A percentile compares a stretch with the other conserved stretches of the same genome.
phyloP scores from a whole-genome alignment of 805 yeast genomes.

The Starmerella sp. region DNA sequence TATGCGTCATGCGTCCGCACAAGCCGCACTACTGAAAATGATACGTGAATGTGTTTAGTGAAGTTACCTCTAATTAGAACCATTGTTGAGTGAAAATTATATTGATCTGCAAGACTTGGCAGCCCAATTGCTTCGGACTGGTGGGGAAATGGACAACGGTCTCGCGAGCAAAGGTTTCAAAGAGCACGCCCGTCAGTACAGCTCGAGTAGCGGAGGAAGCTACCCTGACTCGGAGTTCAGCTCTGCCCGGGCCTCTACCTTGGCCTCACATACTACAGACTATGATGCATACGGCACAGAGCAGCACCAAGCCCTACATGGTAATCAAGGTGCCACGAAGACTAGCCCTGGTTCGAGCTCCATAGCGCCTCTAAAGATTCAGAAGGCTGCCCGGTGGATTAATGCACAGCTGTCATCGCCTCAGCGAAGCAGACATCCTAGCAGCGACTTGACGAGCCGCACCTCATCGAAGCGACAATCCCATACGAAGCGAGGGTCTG shows the following conservation, averaged over 20 bases:
- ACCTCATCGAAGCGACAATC: not conserved
- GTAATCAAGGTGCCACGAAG: not conserved
- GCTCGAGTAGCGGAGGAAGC: not conserved
- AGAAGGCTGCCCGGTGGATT: not conserved
- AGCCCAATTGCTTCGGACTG: not conserved
- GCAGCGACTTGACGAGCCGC: not conserved
- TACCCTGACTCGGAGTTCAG: not conserved
- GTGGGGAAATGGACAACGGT: not conserved
- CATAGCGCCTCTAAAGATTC: not conserved
- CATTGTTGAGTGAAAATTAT: not conserved
- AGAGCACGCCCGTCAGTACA: not conserved
- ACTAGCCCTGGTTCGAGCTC: not conserved
- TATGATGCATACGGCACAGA: not conserved
- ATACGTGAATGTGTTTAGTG: not conserved
- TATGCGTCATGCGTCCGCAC: slow-evolving; percentile 2
- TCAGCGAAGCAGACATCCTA: not conserved
- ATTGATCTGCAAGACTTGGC: not conserved
- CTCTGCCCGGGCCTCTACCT: not conserved
- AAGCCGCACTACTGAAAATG: not conserved
- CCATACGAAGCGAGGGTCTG: not conserved
- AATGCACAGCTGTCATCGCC: not conserved
- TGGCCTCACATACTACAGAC: not conserved
- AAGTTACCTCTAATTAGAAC: not conserved
- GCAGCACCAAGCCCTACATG: not conserved
- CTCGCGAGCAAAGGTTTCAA: not conserved